phyloP scores from a whole-genome alignment of 495 filamentous ascomycete genomes.

The Neurospora hispaniola region DNA sequence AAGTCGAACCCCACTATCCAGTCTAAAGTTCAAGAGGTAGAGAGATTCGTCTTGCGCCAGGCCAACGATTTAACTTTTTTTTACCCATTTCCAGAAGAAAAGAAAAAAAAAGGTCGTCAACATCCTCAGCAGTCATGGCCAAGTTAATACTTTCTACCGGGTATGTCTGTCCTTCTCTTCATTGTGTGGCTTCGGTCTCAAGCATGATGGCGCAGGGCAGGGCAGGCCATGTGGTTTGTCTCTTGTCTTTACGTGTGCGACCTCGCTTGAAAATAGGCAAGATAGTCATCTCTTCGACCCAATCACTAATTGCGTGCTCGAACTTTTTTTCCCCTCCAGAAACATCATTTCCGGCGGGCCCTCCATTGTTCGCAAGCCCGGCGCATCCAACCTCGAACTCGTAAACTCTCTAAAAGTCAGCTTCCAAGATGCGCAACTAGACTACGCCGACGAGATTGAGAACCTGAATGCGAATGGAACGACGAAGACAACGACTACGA shows the following conservation, averaged over 20 bases:
- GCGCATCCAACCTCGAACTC: slow-evolving; percentile 75
- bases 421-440: slow-evolving; percentile 60
- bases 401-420: slow-evolving; percentile 75
- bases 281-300: not conserved
- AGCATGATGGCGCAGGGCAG: not conserved
- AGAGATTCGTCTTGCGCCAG: not conserved
- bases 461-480: slow-evolving; percentile 22
- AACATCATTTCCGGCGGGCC: slow-evolving; percentile 77
- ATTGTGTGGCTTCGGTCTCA: not conserved
- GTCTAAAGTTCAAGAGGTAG: not conserved
- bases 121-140: slow-evolving; percentile 36
- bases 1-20: not conserved
- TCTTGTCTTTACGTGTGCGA: not conserved
- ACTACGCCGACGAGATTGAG: slow-evolving; percentile 33
- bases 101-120: not conserved
- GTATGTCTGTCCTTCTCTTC: slow-evolving; percentile 34
- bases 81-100: no score
- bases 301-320: slow-evolving; percentile 16
- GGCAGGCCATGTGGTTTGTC: not conserved
- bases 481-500: slow-evolving; percentile 25
- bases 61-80: not conserved
- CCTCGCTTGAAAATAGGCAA: not conserved
- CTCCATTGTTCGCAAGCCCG: slow-evolving; percentile 67
- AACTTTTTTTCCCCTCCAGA: slow-evolving; percentile 28
- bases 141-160: slow-evolving; percentile 84